Evolutionary conservation across 345 rosid genomes (phyloP).

Genomic region (Salix exigua): DNA sequence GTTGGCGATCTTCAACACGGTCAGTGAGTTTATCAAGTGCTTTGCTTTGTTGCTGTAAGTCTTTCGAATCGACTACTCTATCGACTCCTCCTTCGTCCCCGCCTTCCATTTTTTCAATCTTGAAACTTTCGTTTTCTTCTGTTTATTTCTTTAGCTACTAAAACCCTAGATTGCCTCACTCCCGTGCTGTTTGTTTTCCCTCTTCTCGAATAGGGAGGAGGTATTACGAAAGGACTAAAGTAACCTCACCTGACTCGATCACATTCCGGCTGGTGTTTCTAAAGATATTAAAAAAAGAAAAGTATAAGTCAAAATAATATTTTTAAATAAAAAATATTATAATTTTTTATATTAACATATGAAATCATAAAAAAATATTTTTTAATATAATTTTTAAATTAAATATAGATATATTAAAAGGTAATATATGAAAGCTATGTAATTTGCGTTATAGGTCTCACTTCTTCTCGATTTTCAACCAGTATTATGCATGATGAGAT

Average conservation of each 20-base stretch:
- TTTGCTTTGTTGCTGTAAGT: constrained; percentile 94
- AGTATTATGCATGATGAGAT: no score
- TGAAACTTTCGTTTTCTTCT: background rate
- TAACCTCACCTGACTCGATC: background rate
- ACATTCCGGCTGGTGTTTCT: background rate
- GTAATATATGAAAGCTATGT: no score
- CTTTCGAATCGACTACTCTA: constrained; percentile 71
- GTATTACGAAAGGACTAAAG: background rate
- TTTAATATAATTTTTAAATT: no score
- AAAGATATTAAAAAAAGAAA: no score
- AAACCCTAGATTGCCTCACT: constrained; percentile 23
- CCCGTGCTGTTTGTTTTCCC: background rate
- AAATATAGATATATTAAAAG: no score
- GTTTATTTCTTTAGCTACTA: background rate
- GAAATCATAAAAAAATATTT: no score
- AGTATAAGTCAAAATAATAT: no score
- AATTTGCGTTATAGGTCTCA: no score
- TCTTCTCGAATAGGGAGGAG: background rate
- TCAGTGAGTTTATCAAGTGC: constrained; percentile 96
- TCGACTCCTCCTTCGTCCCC: constrained; percentile 63
- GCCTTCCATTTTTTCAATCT: constrained; percentile 53
- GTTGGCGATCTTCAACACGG: constrained; percentile 98
- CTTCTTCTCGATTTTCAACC: no score
- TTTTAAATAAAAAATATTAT: no score
- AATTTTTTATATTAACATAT: no score